Percentiles rank a stretch among this genome's conserved stretches.
These are phyloP conservation scores for Mimosa pudica DNA, from an alignment of 306 rosid species.

Conservation along the genomic window DNA sequence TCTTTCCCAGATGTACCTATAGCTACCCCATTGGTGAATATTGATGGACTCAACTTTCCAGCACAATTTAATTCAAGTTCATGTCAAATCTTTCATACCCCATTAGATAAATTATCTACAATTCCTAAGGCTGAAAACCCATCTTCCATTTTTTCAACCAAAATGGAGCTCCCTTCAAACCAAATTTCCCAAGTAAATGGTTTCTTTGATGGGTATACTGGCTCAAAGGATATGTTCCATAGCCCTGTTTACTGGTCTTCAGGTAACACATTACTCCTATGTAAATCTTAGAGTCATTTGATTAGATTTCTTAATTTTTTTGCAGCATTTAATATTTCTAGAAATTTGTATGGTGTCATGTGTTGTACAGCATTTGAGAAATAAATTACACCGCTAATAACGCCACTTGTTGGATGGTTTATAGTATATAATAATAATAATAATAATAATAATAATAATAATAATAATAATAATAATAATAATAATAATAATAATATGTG, in stretches of 20 bases:
- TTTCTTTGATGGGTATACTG: conserved; percentile 43
- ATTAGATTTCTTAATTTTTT: conserved; percentile 7
- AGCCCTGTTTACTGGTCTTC: conserved; percentile 49
- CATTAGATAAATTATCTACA: conserved; percentile 38
- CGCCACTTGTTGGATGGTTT: neutral
- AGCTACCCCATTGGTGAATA: conserved; percentile 27
- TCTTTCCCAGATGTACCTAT: neutral
- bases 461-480: no score
- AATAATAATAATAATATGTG: no score
- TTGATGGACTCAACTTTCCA: conserved; percentile 56
- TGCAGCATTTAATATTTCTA: neutral
- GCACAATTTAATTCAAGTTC: conserved; percentile 34
- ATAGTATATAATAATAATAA: neutral
- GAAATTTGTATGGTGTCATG: neutral
- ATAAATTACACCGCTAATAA: neutral
- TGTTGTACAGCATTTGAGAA: neutral
- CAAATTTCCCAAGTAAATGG: conserved; percentile 53
- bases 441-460: no score
- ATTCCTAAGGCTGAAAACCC: conserved; percentile 29
- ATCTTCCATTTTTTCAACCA: conserved; percentile 33
- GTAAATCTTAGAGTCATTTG: neutral
- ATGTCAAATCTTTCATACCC: conserved; percentile 43
- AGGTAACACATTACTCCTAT: conserved; percentile 21
- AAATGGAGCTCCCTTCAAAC: conserved; percentile 72
- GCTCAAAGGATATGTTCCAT: conserved; percentile 40